These are phyloP conservation scores for Cladophialophora carrionii DNA, from an alignment of 2,329 filamentous ascomycete genomes.

Conservation along the genomic window DNA sequence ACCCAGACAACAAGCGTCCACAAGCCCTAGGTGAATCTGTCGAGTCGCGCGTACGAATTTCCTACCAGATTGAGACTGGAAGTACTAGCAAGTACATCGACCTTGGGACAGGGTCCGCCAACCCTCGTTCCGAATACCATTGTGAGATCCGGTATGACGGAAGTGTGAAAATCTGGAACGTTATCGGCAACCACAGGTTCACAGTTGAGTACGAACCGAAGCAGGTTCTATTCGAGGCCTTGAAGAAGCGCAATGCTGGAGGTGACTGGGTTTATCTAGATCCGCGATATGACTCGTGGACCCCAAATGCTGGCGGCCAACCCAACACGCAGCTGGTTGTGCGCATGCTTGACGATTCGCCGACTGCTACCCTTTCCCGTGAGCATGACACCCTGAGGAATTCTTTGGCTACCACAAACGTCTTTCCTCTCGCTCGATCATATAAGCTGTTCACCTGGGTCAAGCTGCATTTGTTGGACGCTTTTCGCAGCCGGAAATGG, in stretches of 20 bases:
- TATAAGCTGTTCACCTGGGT: background rate
- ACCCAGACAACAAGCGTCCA: background rate
- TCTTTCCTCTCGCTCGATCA: background rate
- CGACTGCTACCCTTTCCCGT: background rate
- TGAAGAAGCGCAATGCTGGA: background rate
- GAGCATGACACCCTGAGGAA: background rate
- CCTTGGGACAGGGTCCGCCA: background rate
- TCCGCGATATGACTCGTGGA: background rate
- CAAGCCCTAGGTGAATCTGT: background rate
- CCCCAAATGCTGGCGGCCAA: background rate
- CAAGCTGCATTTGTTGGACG: slow-evolving; percentile 7
- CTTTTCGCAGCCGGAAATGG: background rate
- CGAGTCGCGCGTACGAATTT: slow-evolving; percentile 1
- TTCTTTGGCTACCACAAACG: background rate
- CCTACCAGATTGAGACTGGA: background rate
- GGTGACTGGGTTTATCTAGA: background rate
- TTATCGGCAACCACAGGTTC: background rate
- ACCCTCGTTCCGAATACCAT: slow-evolving; percentile 1
- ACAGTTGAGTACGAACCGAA: background rate
- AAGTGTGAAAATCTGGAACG: background rate
- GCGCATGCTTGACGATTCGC: slow-evolving; percentile 3
- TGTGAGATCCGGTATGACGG: background rate
- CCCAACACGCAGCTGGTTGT: slow-evolving; percentile 1
- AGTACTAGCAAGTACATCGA: background rate
- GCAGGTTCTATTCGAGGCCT: background rate